Evolutionary conservation across 495 filamentous ascomycete species (phyloP).

Genomic region (Neohortaea acidophila): DNA sequence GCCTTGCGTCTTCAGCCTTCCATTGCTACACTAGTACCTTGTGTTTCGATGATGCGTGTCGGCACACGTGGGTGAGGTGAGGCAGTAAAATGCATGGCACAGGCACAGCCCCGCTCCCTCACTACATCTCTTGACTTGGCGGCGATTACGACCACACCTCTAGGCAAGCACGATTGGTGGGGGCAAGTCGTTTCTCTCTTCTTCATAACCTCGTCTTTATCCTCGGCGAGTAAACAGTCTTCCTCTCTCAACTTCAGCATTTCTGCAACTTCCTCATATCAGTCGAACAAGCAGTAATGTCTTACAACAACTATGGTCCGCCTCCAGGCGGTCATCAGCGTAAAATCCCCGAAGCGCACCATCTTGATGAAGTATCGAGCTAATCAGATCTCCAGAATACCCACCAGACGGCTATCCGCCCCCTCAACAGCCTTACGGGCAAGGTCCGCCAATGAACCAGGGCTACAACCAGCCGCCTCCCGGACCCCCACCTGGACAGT

Average conservation of each 20-base stretch:
- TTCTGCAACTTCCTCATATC: neutral
- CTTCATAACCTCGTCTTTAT: neutral
- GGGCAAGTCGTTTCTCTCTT: too few species aligned
- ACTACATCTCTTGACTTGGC: neutral
- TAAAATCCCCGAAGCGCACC: neutral
- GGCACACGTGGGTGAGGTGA: too few species aligned
- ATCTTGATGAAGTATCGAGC: neutral
- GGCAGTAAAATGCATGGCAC: neutral
- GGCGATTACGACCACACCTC: neutral
- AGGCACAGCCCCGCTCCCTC: neutral
- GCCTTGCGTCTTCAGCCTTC: too few species aligned
- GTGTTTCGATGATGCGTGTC: too few species aligned
- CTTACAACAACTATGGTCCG: constrained; percentile 9
- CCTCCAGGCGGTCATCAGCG: constrained; percentile 7
- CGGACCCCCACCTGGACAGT: neutral
- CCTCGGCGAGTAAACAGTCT: neutral
- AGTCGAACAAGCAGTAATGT: neutral
- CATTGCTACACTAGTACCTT: too few species aligned
- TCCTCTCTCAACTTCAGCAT: neutral
- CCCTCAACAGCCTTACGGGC: constrained; percentile 4
- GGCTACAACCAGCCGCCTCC: constrained; percentile 8
- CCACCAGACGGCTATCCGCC: constrained; percentile 14
- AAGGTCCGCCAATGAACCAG: too few species aligned
- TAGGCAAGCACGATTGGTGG: too few species aligned
- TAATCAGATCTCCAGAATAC: constrained; percentile 13